Evolutionary conservation across 2,329 filamentous ascomycete genomes (phyloP), one percentile per base, ranked within the genome.

Genomic region (Monosporascus sp.): DNA sequence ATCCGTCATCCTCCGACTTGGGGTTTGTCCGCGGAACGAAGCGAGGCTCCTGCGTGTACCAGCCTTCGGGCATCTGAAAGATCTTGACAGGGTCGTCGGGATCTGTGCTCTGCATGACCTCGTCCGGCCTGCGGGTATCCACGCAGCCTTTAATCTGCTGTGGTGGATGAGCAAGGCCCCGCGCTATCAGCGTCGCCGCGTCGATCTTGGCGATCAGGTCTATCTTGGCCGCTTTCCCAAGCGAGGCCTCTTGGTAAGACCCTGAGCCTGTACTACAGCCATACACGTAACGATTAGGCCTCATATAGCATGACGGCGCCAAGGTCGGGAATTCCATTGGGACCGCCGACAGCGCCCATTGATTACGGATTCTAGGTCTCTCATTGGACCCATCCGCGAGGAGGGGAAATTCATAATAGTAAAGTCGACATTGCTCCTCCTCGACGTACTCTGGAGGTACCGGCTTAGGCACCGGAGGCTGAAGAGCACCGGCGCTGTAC

Each of bases 251-350:
- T 57, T 85, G 86, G 2, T 64, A 64, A 20, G 79, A 77, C 0
- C 77, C 73, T 31, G 76, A 75, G 0, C 77, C 76, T 0, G 83
- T 84, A 22, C 81, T 85, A 66, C 85, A 88, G 2, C 86, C 86
- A 57, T 88, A 90, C 26, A 89, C 74, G 56, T 83, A 90, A 1
- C 75, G 77, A 19, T 83, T 79, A 9, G 70, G 61, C 2, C 65
- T 70, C 85, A 88, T 88, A 20, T 80, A 76, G 17, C 72, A 63
- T 2, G 75, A 70, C 1, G 81, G 76, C 0, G 79, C 75, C 0
- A 87, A 68, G 0, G 81, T 81, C 0, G 86, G 86, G 50, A 89
- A 89, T 56, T 90, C 86, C 53, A 89, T 85, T 0, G 85, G 80
- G 43, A 89, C 82, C 1, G 81, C 76, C 0, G 82, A 79, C 1